A percentile compares a stretch with the other conserved stretches of the same genome.
Evolutionary conservation across 805 yeast genomes (phyloP).

Genomic region (Wickerhamiella galacta): DNA sequence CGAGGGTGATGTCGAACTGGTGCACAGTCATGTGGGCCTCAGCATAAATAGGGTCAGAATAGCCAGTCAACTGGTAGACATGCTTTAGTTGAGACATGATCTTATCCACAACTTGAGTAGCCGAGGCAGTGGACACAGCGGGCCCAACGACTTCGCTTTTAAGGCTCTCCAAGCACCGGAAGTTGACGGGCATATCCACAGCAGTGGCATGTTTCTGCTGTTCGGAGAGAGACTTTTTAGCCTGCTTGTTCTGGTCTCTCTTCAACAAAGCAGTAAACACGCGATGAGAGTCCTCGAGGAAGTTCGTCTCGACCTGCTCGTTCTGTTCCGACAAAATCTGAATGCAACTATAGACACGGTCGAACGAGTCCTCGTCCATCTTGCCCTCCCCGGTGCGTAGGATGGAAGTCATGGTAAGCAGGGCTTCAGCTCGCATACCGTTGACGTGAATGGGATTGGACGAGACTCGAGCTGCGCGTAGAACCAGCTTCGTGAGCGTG

Average conservation of each 20-base stretch:
- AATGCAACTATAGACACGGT: slow-evolving; percentile 78
- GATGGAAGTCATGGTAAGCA: slow-evolving; percentile 80
- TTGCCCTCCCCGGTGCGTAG: slow-evolving; percentile 71
- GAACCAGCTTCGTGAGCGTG: slow-evolving; percentile 71
- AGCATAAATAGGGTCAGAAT: slow-evolving; percentile 93
- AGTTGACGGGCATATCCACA: slow-evolving; percentile 14
- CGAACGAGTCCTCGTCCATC: slow-evolving; percentile 94
- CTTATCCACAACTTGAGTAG: slow-evolving; percentile 6
- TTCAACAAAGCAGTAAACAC: slow-evolving; percentile 65
- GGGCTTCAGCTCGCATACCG: slow-evolving; percentile 86
- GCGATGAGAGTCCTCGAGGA: slow-evolving; percentile 70
- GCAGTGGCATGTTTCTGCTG: slow-evolving; percentile 35
- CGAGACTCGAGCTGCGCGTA: slow-evolving; percentile 44
- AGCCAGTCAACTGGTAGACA: slow-evolving; percentile 91
- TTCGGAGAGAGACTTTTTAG: slow-evolving; percentile 23
- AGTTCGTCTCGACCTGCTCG: slow-evolving; percentile 41
- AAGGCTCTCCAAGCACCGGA: slow-evolving; percentile 13
- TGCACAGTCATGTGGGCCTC: slow-evolving; percentile 94
- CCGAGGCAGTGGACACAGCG: slow-evolving; percentile 1
- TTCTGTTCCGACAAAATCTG: slow-evolving; percentile 44
- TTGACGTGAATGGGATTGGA: slow-evolving; percentile 37
- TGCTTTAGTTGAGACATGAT: slow-evolving; percentile 63
- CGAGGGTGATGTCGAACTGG: slow-evolving; percentile 89
- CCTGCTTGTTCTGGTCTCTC: slow-evolving; percentile 22
- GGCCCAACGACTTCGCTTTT: background rate